These are phyloP conservation scores for Penicillium brevicompactum DNA, from an alignment of 2,329 filamentous ascomycete species.

Conservation along the genomic window DNA sequence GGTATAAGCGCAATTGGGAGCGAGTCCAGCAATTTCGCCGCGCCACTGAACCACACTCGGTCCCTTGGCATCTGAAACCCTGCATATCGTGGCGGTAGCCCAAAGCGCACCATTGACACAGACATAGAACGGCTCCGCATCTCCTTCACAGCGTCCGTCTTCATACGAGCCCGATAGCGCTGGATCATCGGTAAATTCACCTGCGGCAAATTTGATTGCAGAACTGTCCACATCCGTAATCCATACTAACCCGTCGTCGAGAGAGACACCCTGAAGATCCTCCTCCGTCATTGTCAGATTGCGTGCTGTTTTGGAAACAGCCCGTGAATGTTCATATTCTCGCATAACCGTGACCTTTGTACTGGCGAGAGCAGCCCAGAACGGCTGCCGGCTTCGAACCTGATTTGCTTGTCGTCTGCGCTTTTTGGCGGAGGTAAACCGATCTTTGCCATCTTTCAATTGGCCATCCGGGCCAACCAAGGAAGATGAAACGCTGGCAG, in stretches of 20 bases:
- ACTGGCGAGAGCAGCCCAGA: slow-evolving; percentile 92
- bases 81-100: slow-evolving; percentile 61
- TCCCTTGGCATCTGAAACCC: slow-evolving; percentile 46
- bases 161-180: slow-evolving; percentile 32
- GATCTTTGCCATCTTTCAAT: slow-evolving; percentile 59
- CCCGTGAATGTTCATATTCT: slow-evolving; percentile 77
- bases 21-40: slow-evolving; percentile 66
- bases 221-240: slow-evolving; percentile 50
- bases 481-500: slow-evolving; percentile 44
- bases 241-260: slow-evolving; percentile 49
- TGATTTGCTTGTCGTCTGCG: slow-evolving; percentile 89
- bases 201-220: slow-evolving; percentile 50
- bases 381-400: slow-evolving; percentile 84
- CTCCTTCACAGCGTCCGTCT: slow-evolving; percentile 27
- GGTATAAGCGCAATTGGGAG: slow-evolving; percentile 64
- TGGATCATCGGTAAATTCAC: slow-evolving; percentile 43
- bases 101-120: slow-evolving; percentile 67
- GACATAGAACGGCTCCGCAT: slow-evolving; percentile 63
- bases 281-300: slow-evolving; percentile 45
- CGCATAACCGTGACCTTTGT: slow-evolving; percentile 97
- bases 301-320: slow-evolving; percentile 41
- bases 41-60: slow-evolving; percentile 54
- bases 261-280: slow-evolving; percentile 43
- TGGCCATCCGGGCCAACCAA: slow-evolving; percentile 43
- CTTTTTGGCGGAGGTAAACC: slow-evolving; percentile 70